Conservation (phyloP, 2,329 filamentous ascomycete genomes). For the Phoma sp. region DNA sequence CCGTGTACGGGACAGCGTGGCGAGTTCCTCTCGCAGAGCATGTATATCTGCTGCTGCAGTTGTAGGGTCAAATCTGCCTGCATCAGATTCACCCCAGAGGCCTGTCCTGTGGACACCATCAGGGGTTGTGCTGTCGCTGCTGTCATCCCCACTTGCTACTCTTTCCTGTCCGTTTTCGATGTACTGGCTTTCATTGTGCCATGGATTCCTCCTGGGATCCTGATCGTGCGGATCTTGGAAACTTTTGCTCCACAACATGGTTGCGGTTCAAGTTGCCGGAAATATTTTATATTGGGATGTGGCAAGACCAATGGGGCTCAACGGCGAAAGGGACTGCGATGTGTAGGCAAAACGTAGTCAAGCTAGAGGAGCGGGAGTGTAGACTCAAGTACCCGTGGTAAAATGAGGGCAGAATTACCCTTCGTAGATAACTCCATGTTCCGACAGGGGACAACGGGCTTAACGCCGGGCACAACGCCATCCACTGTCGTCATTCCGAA, state of each 20-base stretch:
- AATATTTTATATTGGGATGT: neutral
- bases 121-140: constrained; percentile 29
- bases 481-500: constrained; percentile 17
- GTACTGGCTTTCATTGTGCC: constrained; percentile 43
- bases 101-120: constrained; percentile 48
- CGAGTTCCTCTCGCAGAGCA: constrained; percentile 63
- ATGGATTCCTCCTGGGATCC: constrained; percentile 41
- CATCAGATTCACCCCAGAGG: constrained; percentile 70
- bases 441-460: constrained; percentile 6
- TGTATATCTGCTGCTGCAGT: constrained; percentile 68
- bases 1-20: constrained; percentile 58
- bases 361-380: neutral
- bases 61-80: constrained; percentile 60
- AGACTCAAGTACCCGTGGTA: neutral
- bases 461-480: constrained; percentile 12
- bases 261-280: neutral
- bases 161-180: constrained; percentile 29
- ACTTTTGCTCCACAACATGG: constrained; percentile 34
- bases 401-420: neutral
- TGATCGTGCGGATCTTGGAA: constrained; percentile 28
- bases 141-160: constrained; percentile 18
- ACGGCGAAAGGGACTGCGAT: neutral
- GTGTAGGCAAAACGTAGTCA: neutral
- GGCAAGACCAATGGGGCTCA: constrained; percentile 1
- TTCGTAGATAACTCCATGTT: neutral